Evolutionary conservation across 148 eudicot genomes (phyloP), one percentile per base, ranked within the genome.

Genomic region (Pouteria glomerata): DNA sequence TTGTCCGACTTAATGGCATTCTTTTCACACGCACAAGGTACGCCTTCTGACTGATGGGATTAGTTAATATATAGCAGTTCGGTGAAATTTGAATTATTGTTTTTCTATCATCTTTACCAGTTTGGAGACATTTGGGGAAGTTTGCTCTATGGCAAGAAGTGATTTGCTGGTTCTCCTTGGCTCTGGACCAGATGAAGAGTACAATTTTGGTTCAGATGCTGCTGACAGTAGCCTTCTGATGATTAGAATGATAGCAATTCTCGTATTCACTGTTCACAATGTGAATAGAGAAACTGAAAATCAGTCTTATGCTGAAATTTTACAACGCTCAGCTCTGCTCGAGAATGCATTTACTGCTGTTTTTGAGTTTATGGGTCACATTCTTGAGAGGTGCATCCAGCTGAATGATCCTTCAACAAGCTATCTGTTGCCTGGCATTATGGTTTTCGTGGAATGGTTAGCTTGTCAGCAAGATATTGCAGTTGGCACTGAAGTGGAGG

Each of bases 21-120:
- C 83, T 96, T 74, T 96, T 96, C 71, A 87, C 99, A 18, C 92
- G 97, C 75, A 96, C 97, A 73, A 96, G 99, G 99, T 95, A 83
- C 53, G 30, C 57, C 3, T 42, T 74, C 8, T 53, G 19, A 39
- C 66, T 18, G 23, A 41, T 63, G 37, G 26, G n/a, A 34, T 31
- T 26, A 33, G 63, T 4, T 41, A 21, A 8, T 61, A 50, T 41
- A 14, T 33, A 64, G 11, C 19, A 39, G 48, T 19, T 21, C 23
- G 26, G 10, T 41, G 11, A 58, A 35, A 30, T 75, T 16, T 72
- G 16, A 7, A 29, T 26, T 39, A 65, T 69, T 57, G 26, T 70
- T 74, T 53, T 30, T 71, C n/a, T 78, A 5, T 62, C 45, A 14
- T 80, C 58, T 70, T 62, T 80, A 64, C 63, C 86, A 96, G 99